phyloP scores from a whole-genome alignment of 352 stramenopile species.

The Pythium periplocum region DNA sequence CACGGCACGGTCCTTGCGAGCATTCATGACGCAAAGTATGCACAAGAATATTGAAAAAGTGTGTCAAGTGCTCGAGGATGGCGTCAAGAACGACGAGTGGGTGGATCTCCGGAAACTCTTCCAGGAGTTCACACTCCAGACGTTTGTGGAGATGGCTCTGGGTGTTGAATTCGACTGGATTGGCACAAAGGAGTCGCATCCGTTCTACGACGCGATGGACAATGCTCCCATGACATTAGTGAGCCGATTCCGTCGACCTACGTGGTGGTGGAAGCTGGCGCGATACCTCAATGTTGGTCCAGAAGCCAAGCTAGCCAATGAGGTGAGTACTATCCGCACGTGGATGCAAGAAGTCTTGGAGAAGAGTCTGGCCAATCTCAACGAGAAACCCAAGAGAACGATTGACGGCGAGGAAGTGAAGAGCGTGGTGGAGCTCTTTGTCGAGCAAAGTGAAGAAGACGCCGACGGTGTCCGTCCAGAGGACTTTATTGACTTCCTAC shows the following conservation, averaged over 20 bases:
- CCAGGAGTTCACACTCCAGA: slow-evolving; percentile 46
- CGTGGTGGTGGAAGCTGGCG: slow-evolving; percentile 52
- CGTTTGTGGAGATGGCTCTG: slow-evolving; percentile 53
- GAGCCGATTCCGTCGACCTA: slow-evolving; percentile 37
- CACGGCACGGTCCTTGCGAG: slow-evolving; percentile 17
- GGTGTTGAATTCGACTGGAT: slow-evolving; percentile 42
- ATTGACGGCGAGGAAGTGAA: slow-evolving; percentile 25
- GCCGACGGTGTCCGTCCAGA: slow-evolving; percentile 1
- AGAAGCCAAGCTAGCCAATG: slow-evolving; percentile 30
- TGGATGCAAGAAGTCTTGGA: slow-evolving; percentile 44
- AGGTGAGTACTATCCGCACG: slow-evolving; percentile 26
- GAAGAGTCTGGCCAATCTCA: slow-evolving; percentile 26
- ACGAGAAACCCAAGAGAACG: slow-evolving; percentile 18
- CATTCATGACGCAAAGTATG: not conserved
- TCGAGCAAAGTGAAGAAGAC: slow-evolving; percentile 9
- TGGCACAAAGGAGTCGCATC: slow-evolving; percentile 24
- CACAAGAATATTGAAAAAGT: slow-evolving; percentile 15
- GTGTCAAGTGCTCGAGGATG: slow-evolving; percentile 12
- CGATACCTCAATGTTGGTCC: slow-evolving; percentile 33
- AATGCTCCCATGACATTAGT: slow-evolving; percentile 24
- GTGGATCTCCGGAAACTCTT: slow-evolving; percentile 30
- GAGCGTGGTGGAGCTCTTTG: slow-evolving; percentile 6
- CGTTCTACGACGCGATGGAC: slow-evolving; percentile 50
- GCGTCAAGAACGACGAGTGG: not conserved
- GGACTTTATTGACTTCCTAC: slow-evolving; percentile 46